A percentile compares a stretch with the other conserved stretches of the same genome.
phyloP scores from a whole-genome alignment of 345 rosid species.

The Capsella bursapastoris region DNA sequence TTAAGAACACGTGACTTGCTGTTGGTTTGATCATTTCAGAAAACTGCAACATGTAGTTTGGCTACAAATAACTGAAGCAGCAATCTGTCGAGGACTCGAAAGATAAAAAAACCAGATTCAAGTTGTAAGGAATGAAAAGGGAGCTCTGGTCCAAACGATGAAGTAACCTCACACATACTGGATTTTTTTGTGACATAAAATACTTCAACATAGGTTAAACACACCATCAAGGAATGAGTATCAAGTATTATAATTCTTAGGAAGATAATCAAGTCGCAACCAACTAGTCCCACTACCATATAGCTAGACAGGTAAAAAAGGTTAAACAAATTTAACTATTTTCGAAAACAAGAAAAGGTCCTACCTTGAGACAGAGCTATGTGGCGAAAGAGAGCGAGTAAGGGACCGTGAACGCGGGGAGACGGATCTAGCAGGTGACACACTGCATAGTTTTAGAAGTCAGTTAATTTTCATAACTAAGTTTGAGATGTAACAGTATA shows the following conservation, averaged over 20 bases:
- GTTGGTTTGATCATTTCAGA: background rate
- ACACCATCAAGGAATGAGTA: slow-evolving; percentile 2
- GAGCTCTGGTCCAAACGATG: background rate
- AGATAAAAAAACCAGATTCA: background rate
- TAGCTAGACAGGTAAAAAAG: background rate
- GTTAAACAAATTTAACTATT: background rate
- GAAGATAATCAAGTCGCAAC: background rate
- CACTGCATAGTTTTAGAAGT: slow-evolving; percentile 46
- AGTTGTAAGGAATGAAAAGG: background rate
- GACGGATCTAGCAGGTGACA: slow-evolving; percentile 59
- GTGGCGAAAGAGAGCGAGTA: slow-evolving; percentile 54
- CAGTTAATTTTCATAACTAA: slow-evolving; percentile 1
- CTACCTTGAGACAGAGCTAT: slow-evolving; percentile 64
- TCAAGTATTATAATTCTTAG: background rate
- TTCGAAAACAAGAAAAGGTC: background rate
- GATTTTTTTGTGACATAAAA: slow-evolving; percentile 8
- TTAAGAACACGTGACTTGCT: slow-evolving; percentile 18
- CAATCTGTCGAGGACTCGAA: background rate
- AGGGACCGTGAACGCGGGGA: slow-evolving; percentile 55
- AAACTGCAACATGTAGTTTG: slow-evolving; percentile 8
- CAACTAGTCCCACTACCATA: background rate
- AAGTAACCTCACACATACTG: background rate
- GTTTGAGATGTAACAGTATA: background rate
- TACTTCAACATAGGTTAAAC: background rate
- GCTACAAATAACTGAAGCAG: background rate